Percentiles rank a stretch among this genome's conserved stretches.
These are phyloP conservation scores for Aechmea fasciata DNA, from an alignment of 176 grass and related monocot genomes.

Conservation along the genomic window DNA sequence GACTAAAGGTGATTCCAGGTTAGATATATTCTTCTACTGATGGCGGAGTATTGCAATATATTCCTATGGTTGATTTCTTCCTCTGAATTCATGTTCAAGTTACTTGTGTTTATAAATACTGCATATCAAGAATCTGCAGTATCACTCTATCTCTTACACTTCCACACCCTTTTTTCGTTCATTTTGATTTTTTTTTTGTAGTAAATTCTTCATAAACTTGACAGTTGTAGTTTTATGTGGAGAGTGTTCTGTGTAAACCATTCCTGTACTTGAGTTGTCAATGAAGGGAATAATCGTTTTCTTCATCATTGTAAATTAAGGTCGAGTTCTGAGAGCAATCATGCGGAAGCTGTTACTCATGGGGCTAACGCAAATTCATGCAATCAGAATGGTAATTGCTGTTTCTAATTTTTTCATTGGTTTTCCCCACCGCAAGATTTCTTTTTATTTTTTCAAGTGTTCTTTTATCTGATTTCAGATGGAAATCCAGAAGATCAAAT, in stretches of 20 bases:
- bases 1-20: constrained; percentile 70
- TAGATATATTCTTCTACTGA: constrained; percentile 23
- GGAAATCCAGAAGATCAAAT: constrained; percentile 12
- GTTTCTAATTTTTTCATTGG: neutral
- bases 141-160: too few species aligned
- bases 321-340: constrained; percentile 41
- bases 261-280: neutral
- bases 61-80: constrained; percentile 6
- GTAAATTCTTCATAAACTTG: neutral
- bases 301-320: constrained; percentile 39
- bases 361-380: constrained; percentile 31
- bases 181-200: neutral
- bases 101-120: neutral
- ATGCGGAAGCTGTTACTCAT: constrained; percentile 39
- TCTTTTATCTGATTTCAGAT: constrained; percentile 9
- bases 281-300: neutral
- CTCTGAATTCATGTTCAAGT: neutral
- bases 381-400: constrained; percentile 42
- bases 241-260: neutral
- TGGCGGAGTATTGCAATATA: constrained; percentile 3
- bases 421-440: neutral
- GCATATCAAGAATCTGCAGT: too few species aligned
- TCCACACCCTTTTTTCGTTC: too few species aligned
- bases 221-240: neutral
- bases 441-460: neutral